These are phyloP conservation scores for Peronospora farinosa DNA, from an alignment of 352 stramenopile genomes.

Conservation along the genomic window DNA sequence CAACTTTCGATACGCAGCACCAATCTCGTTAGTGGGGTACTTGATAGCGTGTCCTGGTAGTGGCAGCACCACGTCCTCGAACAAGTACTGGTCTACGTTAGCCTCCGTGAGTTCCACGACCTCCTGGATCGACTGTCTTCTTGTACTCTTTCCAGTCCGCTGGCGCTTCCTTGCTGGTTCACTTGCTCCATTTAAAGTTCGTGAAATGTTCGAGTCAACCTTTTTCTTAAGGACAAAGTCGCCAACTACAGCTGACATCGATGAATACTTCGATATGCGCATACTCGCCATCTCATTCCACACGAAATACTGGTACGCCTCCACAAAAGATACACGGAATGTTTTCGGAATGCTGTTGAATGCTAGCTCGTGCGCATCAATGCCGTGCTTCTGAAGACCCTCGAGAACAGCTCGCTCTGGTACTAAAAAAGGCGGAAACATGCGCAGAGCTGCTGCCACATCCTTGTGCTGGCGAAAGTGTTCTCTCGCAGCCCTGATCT, in stretches of 20 bases:
- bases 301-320: constrained; percentile 90
- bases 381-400: constrained; percentile 62
- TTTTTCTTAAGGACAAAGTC: constrained; percentile 79
- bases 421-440: constrained; percentile 68
- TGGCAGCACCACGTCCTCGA: constrained; percentile 92
- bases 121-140: constrained; percentile 11
- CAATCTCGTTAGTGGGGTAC: constrained; percentile 76
- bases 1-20: constrained; percentile 44
- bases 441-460: constrained; percentile 61
- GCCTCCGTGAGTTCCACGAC: constrained; percentile 74
- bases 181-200: constrained; percentile 8
- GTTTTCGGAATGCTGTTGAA: constrained; percentile 57
- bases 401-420: constrained; percentile 69
- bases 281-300: constrained; percentile 93
- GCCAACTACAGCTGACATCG: constrained; percentile 60
- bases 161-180: constrained; percentile 34
- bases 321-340: constrained; percentile 61
- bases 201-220: constrained; percentile 10
- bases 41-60: constrained; percentile 85
- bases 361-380: constrained; percentile 64
- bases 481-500: constrained; percentile 68
- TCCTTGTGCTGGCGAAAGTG: constrained; percentile 84
- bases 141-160: constrained; percentile 21
- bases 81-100: constrained; percentile 81
- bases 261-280: constrained; percentile 67